Base-by-base conservation (phyloP, 192 early-diverging fungal genomes). In the Dimargaris cristalligena region DNA sequence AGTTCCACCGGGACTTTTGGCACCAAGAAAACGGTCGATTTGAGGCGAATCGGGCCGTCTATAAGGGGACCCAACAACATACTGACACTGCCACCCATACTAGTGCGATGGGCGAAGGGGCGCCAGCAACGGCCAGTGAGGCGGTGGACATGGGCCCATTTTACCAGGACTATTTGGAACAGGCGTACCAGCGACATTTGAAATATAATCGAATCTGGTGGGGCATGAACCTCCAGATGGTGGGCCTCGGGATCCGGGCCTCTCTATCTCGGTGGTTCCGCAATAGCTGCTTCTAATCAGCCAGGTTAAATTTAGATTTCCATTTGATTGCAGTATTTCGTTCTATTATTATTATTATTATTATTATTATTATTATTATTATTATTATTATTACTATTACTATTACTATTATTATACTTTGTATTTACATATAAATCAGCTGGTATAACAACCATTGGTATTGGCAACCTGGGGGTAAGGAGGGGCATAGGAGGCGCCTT, bases 1-100 rank as follows among this genome's bases (percentile, higher is more conserved):
- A 29, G 20, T 34, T 56, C 54, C 54, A 56, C 32, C 54, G 34
- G 31, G 18, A 56, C 1, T 56, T 56, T 56, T 56, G 54, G 54
- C 0, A 14, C 54, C 1, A 11, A 8, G 29, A 29, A 14, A 56
- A 56, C 34, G 20, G 9, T 14, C 3, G 1, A 2, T 56, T 56
- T 56, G 34, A 18, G 20, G 31, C 31, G 34, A 23, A 34, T 9
- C 31, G 29, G 31, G 14, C 16, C 16, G 18, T 56, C 6, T 33
- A 56, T 56, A 10, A 41, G 16, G 8, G 38, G 16, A 10, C 8
- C 38, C 38, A 16, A 10, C 38, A 41, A 16, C 38, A 41, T 41
- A 16, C 38, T 41, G 38, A 41, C 38, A 16, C 8, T 41, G 8
- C 38, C n/a, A n/a, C n/a, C n/a, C n/a, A n/a, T n/a, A n/a, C n/a